phyloP scores from a whole-genome alignment of 192 early-diverging fungal genomes.

The Allomyces javanicus region DNA sequence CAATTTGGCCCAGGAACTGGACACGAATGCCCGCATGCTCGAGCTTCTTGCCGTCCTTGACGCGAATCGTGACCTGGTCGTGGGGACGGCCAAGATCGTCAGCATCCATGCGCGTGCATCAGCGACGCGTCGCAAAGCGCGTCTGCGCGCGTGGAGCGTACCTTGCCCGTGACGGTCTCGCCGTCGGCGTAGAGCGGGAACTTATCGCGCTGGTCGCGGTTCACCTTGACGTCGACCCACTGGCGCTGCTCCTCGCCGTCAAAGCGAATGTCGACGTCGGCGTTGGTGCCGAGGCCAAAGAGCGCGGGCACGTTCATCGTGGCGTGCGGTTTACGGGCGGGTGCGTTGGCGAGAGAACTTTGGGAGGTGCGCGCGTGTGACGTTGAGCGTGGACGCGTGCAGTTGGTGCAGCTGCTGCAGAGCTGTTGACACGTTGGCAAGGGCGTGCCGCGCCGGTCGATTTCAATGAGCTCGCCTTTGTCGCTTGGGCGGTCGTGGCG shows the following conservation, averaged over 20 bases:
- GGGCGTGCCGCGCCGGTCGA: no score
- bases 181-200: slow-evolving; percentile 94
- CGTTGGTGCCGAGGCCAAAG: slow-evolving; percentile 61
- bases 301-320: slow-evolving; percentile 7
- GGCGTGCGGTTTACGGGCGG: no score
- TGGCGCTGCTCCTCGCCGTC: slow-evolving; percentile 74
- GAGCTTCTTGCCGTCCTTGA: slow-evolving; percentile 75
- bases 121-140: no score
- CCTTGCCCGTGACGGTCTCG: slow-evolving; percentile 83
- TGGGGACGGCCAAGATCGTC: no score
- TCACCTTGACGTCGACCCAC: slow-evolving; percentile 78
- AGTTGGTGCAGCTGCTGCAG: no score
- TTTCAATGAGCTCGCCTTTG: no score
- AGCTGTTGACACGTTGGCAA: no score
- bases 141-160: slow-evolving; percentile 13
- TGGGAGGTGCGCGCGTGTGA: no score
- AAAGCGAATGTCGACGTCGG: slow-evolving; percentile 74
- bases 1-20: slow-evolving; percentile 95
- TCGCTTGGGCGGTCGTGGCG: no score
- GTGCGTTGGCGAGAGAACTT: no score
- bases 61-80: slow-evolving; percentile 44
- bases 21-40: slow-evolving; percentile 98
- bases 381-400: no score
- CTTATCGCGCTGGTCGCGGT: slow-evolving; percentile 78
- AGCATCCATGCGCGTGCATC: no score